Percentiles rank a stretch among this genome's conserved stretches.
These are phyloP conservation scores for Ceratocystis destructans DNA, from an alignment of 2,329 filamentous ascomycete species.

Conservation along the genomic window DNA sequence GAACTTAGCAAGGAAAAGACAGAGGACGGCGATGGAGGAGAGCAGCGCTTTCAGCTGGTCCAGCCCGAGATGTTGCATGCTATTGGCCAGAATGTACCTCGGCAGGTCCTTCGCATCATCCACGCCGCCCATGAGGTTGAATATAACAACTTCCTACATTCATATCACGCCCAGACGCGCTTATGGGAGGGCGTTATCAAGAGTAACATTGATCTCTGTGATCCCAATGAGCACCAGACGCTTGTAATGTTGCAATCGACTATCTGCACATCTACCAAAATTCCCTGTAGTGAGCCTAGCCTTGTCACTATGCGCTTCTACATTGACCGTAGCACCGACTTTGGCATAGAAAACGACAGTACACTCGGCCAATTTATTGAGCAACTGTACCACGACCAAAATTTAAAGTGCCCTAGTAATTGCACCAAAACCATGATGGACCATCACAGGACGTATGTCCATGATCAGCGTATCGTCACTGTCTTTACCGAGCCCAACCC, in stretches of 20 bases:
- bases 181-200: conserved; percentile 95
- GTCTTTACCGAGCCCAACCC: conserved; percentile 58
- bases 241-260: conserved; percentile 90
- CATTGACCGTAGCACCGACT: conserved; percentile 69
- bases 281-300: conserved; percentile 82
- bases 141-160: conserved; percentile 87
- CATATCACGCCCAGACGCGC: conserved; percentile 83
- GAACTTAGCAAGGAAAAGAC: conserved; percentile 12
- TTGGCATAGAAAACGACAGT: conserved; percentile 67
- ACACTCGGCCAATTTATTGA: conserved; percentile 92
- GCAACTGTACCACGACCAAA: conserved; percentile 64
- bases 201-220: conserved; percentile 76
- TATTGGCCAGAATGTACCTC: conserved; percentile 63
- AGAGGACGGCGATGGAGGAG: conserved; percentile 45
- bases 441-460: conserved; percentile 92
- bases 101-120: conserved; percentile 81
- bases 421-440: conserved; percentile 83
- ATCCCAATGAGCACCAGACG: conserved; percentile 90
- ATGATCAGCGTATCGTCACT: conserved; percentile 85
- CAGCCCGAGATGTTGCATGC: conserved; percentile 90
- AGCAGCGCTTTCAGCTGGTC: conserved; percentile 76
- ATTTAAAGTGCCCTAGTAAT: conserved; percentile 66
- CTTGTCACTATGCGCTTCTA: conserved; percentile 89
- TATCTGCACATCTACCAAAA: conserved; percentile 84
- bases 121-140: conserved; percentile 93